Percentiles rank a stretch among this genome's conserved stretches.
Conservation (phyloP, 495 filamentous ascomycete genomes). For the Penicillium alfredii region DNA sequence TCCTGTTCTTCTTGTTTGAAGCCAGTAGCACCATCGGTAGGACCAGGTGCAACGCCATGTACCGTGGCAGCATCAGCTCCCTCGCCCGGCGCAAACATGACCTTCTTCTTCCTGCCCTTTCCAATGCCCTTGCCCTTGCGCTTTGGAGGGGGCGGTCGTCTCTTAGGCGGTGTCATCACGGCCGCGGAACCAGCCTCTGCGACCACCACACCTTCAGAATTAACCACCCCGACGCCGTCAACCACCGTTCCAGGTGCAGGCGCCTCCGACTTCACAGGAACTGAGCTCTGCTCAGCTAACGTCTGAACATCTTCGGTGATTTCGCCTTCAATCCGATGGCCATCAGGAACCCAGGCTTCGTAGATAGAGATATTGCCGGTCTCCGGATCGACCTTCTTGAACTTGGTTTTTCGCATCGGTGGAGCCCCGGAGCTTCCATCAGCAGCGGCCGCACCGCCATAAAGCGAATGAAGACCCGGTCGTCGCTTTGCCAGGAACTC, state of each 20-base stretch:
- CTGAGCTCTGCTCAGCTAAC: constrained; percentile 25
- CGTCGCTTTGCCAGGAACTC: constrained; percentile 85
- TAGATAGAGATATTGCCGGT: constrained; percentile 71
- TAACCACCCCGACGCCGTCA: constrained; percentile 56
- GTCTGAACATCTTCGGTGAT: constrained; percentile 52
- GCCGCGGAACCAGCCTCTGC: constrained; percentile 43
- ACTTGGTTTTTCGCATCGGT: constrained; percentile 66
- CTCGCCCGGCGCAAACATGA: constrained; percentile 45
- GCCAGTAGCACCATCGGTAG: constrained; percentile 13
- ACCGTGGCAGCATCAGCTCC: constrained; percentile 33
- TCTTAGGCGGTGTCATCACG: constrained; percentile 42
- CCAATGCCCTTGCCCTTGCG: constrained; percentile 66
- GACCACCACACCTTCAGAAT: constrained; percentile 56
- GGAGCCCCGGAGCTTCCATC: constrained; percentile 39
- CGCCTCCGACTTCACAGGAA: constrained; percentile 38
- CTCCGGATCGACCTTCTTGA: constrained; percentile 66
- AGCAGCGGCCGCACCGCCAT: constrained; percentile 41
- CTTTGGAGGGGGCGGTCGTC: constrained; percentile 69
- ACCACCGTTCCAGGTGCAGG: constrained; percentile 54
- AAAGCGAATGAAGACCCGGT: constrained; percentile 60
- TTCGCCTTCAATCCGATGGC: constrained; percentile 75
- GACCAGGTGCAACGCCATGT: constrained; percentile 27
- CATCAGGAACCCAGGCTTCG: constrained; percentile 73
- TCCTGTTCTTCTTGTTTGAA: constrained; percentile 34
- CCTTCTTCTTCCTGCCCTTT: constrained; percentile 63